phyloP scores from a whole-genome alignment of 2,329 filamentous ascomycete genomes.

The Acrocalymma vagum region DNA sequence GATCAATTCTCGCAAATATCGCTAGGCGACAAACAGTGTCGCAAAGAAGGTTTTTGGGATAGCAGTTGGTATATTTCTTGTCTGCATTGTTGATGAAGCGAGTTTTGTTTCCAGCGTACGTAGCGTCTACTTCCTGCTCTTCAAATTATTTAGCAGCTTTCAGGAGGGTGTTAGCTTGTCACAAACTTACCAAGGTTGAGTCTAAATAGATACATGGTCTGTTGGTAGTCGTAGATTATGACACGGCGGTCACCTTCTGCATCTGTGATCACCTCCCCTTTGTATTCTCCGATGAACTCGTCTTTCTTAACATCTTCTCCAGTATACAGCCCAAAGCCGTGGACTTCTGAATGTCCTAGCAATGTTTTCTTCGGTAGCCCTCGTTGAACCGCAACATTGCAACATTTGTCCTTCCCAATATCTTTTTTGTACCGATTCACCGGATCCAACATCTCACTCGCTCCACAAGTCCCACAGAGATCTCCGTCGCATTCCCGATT shows the following conservation, averaged over 20 bases:
- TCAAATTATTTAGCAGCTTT: conserved; percentile 7
- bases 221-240: conserved; percentile 68
- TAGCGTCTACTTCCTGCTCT: conserved; percentile 71
- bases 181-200: conserved; percentile 55
- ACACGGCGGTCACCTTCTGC: conserved; percentile 75
- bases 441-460: conserved; percentile 72
- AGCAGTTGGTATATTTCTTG: conserved; percentile 64
- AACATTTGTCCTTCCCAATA: conserved; percentile 68
- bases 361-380: conserved; percentile 71
- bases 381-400: conserved; percentile 77
- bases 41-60: conserved; percentile 74
- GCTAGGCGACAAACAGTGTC: conserved; percentile 79
- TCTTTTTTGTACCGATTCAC: conserved; percentile 68
- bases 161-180: neutral
- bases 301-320: conserved; percentile 72
- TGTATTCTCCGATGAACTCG: conserved; percentile 84
- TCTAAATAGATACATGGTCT: conserved; percentile 69
- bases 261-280: conserved; percentile 77
- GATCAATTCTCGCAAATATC: conserved; percentile 72
- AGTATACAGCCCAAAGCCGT: conserved; percentile 79
- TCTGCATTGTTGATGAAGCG: conserved; percentile 84
- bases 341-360: conserved; percentile 74
- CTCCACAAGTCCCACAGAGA: conserved; percentile 76
- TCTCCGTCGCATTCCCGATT: conserved; percentile 84
- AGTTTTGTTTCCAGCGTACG: conserved; percentile 79